Evolutionary conservation across 2,329 filamentous ascomycete genomes (phyloP), one percentile per base, ranked within the genome.

Genomic region (Pseudopithomyces maydicus): DNA sequence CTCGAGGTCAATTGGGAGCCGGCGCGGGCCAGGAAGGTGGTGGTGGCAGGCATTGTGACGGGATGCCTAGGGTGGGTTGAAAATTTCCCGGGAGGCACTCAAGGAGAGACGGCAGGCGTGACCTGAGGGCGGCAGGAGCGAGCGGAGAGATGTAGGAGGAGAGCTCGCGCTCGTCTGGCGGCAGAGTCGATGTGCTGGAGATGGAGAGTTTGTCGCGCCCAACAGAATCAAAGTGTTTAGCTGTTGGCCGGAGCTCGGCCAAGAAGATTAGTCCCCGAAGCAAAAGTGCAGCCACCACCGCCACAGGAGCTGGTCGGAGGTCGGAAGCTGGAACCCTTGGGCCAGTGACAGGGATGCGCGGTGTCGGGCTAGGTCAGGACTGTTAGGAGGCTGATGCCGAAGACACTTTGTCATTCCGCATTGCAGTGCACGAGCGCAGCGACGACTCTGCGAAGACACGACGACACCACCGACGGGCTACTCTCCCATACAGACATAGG

Each of bases 21-120:
- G 58, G 76, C 75, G 69, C 80, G 76, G 58, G 78, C 69, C 58
- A 82, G 71, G 63, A 81, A 68, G 50, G 78, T 77, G 58, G 78
- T 75, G 54, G 72, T 62, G 48, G 84, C 82, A 75, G 84, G 82
- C 84, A 86, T 86, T 74, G 77, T 81, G 77, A 69, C 68, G 69
- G 72, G 70, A 72, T 69, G 70, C 65, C 64, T 61, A 55, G 62
- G 53, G 48, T 59, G 62, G 63, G 59, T 63, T 63, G 63, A 64
- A 59, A 63, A 66, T 62, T 67, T 64, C 56, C 60, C 57, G 52
- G 52, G n/a, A n/a, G 41, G 53, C 51, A 58, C 61, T 60, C 62
- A 41, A 57, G 62, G 61, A 61, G 65, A 62, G 58, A 64, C 55
- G 63, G 62, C 63, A 32, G 67, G 41, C 38, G n/a, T n/a, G 69